Conservation (phyloP, 2,329 filamentous ascomycete genomes). For the Pyrenophora graminea region DNA sequence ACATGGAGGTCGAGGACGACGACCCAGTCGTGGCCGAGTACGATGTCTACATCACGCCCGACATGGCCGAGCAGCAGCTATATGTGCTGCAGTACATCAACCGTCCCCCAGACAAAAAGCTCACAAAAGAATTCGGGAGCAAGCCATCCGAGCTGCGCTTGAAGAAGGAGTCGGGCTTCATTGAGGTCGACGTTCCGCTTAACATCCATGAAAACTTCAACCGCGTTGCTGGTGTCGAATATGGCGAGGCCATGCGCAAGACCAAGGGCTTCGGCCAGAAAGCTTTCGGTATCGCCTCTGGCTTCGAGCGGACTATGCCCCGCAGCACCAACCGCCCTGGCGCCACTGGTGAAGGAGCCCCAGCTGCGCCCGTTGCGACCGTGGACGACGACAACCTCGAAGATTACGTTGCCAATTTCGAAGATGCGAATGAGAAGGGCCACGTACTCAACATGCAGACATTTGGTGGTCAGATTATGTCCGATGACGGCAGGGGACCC, state of each 20-base stretch:
- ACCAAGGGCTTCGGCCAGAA: slow-evolving; percentile 50
- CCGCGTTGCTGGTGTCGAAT: slow-evolving; percentile 77
- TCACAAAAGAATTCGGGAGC: slow-evolving; percentile 57
- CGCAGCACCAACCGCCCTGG: slow-evolving; percentile 34
- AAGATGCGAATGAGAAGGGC: slow-evolving; percentile 69
- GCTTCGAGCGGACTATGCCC: slow-evolving; percentile 47
- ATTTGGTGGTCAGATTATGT: slow-evolving; percentile 77
- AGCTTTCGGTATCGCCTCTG: slow-evolving; percentile 53
- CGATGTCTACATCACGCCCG: slow-evolving; percentile 83
- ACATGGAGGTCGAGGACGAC: slow-evolving; percentile 46
- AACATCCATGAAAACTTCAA: slow-evolving; percentile 76
- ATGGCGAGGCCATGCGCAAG: slow-evolving; percentile 74
- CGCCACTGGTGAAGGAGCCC: slow-evolving; percentile 24
- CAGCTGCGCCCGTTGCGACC: slow-evolving; percentile 28
- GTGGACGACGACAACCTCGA: slow-evolving; percentile 70
- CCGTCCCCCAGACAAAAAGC: slow-evolving; percentile 66
- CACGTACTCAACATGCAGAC: slow-evolving; percentile 80
- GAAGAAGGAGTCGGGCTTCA: slow-evolving; percentile 79
- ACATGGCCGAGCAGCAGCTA: slow-evolving; percentile 57
- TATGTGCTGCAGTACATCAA: slow-evolving; percentile 91
- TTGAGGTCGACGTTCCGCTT: slow-evolving; percentile 91
- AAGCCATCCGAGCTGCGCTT: slow-evolving; percentile 75
- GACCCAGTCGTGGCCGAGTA: slow-evolving; percentile 63
- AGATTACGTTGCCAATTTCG: slow-evolving; percentile 57
- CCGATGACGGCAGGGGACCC: slow-evolving; percentile 70